These are phyloP conservation scores for Zoysia matrella DNA, from an alignment of 202 grass and related monocot genomes.

Conservation along the genomic window DNA sequence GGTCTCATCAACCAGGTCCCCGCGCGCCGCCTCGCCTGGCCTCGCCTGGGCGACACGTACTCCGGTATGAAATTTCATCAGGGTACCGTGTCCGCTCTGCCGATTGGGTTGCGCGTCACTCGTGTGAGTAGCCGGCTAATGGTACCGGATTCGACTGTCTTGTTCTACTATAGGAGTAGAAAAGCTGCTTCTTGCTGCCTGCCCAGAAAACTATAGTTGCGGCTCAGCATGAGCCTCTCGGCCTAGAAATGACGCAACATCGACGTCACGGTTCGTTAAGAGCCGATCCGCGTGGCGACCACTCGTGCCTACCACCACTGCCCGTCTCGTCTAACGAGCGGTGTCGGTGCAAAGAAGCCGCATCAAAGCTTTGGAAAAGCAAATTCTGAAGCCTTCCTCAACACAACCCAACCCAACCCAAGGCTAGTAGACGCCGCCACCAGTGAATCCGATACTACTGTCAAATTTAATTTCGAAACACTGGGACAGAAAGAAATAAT, in stretches of 20 bases:
- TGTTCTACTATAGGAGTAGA: too few relatives aligned
- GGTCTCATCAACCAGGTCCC: not conserved
- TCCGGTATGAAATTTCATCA: not conserved
- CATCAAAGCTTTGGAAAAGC: not conserved
- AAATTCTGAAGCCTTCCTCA: not conserved
- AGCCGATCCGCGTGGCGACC: not conserved
- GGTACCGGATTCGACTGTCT: not conserved
- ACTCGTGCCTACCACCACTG: not conserved
- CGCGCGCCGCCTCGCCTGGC: not conserved
- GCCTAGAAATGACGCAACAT: not conserved
- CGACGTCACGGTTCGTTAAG: not conserved
- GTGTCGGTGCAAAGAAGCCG: conserved; percentile 18
- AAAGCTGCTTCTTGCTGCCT: too few relatives aligned
- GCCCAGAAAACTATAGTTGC: too few relatives aligned
- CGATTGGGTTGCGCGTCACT: not conserved
- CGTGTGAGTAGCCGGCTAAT: not conserved
- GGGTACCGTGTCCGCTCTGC: not conserved
- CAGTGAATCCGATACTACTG: conserved; percentile 16
- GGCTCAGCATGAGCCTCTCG: too few relatives aligned
- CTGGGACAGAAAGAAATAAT: too few relatives aligned
- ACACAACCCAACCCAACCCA: not conserved
- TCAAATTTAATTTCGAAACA: not conserved
- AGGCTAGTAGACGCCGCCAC: not conserved
- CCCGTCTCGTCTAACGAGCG: not conserved
- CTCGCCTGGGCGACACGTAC: not conserved